phyloP scores from a whole-genome alignment of 2,329 filamentous ascomycete species.

The Fusarium sp. region DNA sequence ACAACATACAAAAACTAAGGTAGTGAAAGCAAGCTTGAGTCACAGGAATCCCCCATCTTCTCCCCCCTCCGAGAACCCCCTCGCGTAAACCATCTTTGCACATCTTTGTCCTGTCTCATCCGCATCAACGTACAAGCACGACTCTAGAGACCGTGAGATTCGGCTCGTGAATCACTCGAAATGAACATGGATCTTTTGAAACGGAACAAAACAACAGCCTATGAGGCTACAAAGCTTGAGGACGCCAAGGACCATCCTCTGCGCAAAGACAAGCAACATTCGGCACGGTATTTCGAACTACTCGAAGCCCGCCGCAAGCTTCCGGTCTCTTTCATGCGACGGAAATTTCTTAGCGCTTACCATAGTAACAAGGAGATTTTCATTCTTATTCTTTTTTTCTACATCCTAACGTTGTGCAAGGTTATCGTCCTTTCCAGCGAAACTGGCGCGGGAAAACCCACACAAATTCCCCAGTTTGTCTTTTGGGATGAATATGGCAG shows the following conservation, averaged over 20 bases:
- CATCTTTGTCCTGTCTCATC: neutral
- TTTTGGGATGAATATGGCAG: neutral
- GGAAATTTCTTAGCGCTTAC: neutral
- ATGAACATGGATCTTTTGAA: neutral
- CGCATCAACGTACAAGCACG: neutral
- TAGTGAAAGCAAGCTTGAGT: neutral
- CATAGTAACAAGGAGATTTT: neutral
- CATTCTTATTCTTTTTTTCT: neutral
- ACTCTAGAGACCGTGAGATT: fast-evolving
- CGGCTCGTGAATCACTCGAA: neutral
- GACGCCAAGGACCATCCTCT: neutral
- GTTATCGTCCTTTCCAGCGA: neutral
- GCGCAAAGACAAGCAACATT: neutral
- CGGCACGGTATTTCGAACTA: neutral
- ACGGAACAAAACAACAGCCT: neutral
- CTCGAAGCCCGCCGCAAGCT: neutral
- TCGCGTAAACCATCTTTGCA: neutral
- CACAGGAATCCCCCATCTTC: neutral
- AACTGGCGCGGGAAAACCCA: neutral
- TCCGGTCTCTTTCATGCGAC: neutral
- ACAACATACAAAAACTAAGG: neutral
- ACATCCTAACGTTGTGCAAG: neutral
- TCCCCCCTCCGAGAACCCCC: neutral
- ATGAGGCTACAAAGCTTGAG: neutral
- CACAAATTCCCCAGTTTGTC: neutral